Percentiles rank a stretch among this genome's conserved stretches.
These are phyloP conservation scores for Picea sitchensis DNA, from an alignment of 75 land plant species.

Conservation along the genomic window DNA sequence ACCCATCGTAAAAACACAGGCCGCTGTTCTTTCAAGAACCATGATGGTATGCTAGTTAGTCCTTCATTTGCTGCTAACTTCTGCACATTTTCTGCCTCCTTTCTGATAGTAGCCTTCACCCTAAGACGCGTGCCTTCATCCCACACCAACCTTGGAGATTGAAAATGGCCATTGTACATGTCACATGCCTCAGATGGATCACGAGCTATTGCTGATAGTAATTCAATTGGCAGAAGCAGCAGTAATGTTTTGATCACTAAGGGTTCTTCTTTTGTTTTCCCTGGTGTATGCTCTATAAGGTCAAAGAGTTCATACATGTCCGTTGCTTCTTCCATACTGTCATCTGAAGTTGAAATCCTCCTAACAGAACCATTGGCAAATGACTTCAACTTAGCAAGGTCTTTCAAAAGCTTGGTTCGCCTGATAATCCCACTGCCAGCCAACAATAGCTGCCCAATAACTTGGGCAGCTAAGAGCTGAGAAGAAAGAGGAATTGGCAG, in stretches of 20 bases:
- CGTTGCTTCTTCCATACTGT: slow-evolving; percentile 38
- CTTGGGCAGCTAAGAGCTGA: slow-evolving; percentile 34
- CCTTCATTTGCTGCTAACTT: slow-evolving; percentile 13
- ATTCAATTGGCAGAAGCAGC: slow-evolving; percentile 30
- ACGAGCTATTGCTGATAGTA: slow-evolving; percentile 35
- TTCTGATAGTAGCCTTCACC: slow-evolving; percentile 19
- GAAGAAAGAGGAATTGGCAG: slow-evolving; percentile 8
- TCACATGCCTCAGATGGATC: slow-evolving; percentile 45
- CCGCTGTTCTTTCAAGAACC: slow-evolving; percentile 21
- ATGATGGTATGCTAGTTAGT: slow-evolving; percentile 19
- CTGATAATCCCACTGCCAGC: slow-evolving; percentile 46
- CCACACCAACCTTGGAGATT: slow-evolving; percentile 42
- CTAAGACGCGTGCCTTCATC: slow-evolving; percentile 27
- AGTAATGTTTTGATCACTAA: slow-evolving; percentile 24
- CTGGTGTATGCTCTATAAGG: slow-evolving; percentile 21
- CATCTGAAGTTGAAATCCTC: slow-evolving; percentile 16
- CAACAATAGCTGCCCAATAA: slow-evolving; percentile 43
- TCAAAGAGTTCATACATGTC: slow-evolving; percentile 54
- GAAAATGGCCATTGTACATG: slow-evolving; percentile 24
- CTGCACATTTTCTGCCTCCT: slow-evolving; percentile 27
- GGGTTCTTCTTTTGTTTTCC: slow-evolving; percentile 14
- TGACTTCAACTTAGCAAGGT: slow-evolving; percentile 25
- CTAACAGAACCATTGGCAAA: slow-evolving; percentile 16
- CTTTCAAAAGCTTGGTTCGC: slow-evolving; percentile 41
- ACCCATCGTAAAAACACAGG: slow-evolving; percentile 35